Evolutionary conservation across 495 filamentous ascomycete genomes (phyloP), one percentile per base, ranked within the genome.

Genomic region (Talaromyces stipitatus): DNA sequence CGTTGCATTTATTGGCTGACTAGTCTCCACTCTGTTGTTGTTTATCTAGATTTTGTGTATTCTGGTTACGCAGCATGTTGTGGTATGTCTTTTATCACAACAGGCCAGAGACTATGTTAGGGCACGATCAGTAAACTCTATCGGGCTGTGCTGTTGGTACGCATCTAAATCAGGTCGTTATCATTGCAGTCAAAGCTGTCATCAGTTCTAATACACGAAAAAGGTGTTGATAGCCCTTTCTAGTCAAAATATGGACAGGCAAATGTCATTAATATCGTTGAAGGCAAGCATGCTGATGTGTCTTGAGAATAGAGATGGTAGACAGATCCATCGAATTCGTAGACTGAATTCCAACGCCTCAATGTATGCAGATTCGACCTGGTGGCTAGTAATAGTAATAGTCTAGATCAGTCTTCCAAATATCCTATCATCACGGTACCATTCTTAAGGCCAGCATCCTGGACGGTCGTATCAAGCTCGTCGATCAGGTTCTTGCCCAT

Each of bases 341-440:
- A 12, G 28, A 24, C 29, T 23, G 23, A 4, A 30, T 43, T 32
- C 48, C 27, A 58, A 58, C 33, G 56, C 56, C 50, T 50, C 55
- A 18, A 26, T 10, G 22, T 47, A 58, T 58, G 56, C 50, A 58
- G 24, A 43, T 43, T 46, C 54, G 16, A 30, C 8, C 4, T 12
- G 26, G 27, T 20, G 22, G 27, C 12, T 30, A 53, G 20, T 53
- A 27, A 16, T 11, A 10, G 46, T n/a, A 8, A 28, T 30, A 50
- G 12, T 16, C 27, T 4, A 18, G 18, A 6, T 38, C 26, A 86
- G 12, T 85, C 84, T 64, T 89, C 85, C 52, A 90, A 67, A 63
- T 86, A 95, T 66, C 95, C 94, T 36, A 98, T 85, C 87, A 95
- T 96, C 32, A 98, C 85, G 0, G 89, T 95, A 12, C 85, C 90